Evolutionary conservation across 2,329 filamentous ascomycete genomes (phyloP).

Genomic region (Fusarium illudens): DNA sequence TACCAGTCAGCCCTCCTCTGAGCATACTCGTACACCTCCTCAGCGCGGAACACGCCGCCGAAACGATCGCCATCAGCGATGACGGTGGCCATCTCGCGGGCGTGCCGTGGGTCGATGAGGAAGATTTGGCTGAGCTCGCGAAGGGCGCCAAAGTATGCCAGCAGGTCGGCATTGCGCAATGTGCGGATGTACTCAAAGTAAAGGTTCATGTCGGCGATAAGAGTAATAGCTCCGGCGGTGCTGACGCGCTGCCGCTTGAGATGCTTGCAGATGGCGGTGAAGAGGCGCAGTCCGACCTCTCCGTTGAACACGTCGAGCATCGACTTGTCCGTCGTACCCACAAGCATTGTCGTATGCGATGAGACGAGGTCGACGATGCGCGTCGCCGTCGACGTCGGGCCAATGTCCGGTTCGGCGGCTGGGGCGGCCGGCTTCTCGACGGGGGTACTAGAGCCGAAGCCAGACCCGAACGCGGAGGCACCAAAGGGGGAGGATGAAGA

Average conservation of each 20-base stretch:
- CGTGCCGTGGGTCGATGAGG: slow-evolving; percentile 82
- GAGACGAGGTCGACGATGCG: slow-evolving; percentile 86
- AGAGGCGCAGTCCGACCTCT: slow-evolving; percentile 92
- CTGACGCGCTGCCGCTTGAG: slow-evolving; percentile 94
- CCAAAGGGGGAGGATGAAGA: slow-evolving; percentile 27
- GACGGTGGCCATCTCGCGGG: slow-evolving; percentile 93
- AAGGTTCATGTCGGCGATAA: slow-evolving; percentile 96
- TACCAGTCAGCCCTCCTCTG: slow-evolving; percentile 96
- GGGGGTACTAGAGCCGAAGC: slow-evolving; percentile 29
- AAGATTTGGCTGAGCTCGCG: slow-evolving; percentile 96
- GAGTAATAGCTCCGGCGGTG: slow-evolving; percentile 85
- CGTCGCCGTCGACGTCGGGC: slow-evolving; percentile 80
- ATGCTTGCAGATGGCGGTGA: slow-evolving; percentile 93
- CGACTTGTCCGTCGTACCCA: slow-evolving; percentile 95
- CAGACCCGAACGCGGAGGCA: slow-evolving; percentile 12
- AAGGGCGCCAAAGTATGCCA: slow-evolving; percentile 90
- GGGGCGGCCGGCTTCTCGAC: slow-evolving; percentile 40
- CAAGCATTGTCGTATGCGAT: slow-evolving; percentile 90
- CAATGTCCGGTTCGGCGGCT: slow-evolving; percentile 56
- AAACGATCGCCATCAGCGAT: slow-evolving; percentile 94
- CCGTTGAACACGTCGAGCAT: slow-evolving; percentile 99
- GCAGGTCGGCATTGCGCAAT: slow-evolving; percentile 82
- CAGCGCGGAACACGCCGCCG: slow-evolving; percentile 88
- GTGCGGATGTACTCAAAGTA: slow-evolving; percentile 87
- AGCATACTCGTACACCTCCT: slow-evolving; percentile 98